These are phyloP conservation scores for Priceomyces haplophilus DNA, from an alignment of 805 yeast genomes.

Conservation along the genomic window DNA sequence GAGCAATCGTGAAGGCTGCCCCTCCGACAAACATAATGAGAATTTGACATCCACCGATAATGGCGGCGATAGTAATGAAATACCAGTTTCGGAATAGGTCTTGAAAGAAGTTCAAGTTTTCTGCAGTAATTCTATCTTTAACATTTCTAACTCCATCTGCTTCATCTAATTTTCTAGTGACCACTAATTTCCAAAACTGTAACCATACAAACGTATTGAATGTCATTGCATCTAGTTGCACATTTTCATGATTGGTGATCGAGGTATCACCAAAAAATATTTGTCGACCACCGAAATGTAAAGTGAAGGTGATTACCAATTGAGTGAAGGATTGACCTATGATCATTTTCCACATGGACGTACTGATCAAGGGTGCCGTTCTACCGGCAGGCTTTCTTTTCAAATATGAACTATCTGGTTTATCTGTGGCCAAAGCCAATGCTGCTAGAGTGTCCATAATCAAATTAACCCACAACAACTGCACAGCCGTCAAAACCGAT, in stretches of 20 bases:
- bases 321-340: constrained; percentile 81
- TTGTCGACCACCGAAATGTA: constrained; percentile 74
- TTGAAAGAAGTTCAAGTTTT: constrained; percentile 77
- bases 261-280: constrained; percentile 43
- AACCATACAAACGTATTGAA: constrained; percentile 97
- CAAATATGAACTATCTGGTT: constrained; percentile 81
- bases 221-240: constrained; percentile 76
- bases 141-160: constrained; percentile 64
- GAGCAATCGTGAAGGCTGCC: constrained; percentile 79
- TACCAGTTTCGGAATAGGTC: constrained; percentile 81
- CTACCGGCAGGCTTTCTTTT: constrained; percentile 84
- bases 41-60: constrained; percentile 83
- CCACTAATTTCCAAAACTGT: constrained; percentile 91
- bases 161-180: constrained; percentile 87
- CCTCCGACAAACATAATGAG: constrained; percentile 97
- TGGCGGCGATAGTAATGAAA: constrained; percentile 64
- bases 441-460: constrained; percentile 99
- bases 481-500: constrained; percentile 95
- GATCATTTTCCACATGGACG: constrained; percentile 98
- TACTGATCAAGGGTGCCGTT: constrained; percentile 71
- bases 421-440: constrained; percentile 94
- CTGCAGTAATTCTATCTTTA: constrained; percentile 54
- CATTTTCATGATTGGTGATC: constrained; percentile 43
- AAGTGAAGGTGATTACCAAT: constrained; percentile 69
- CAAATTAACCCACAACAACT: constrained; percentile 93